phyloP scores from a whole-genome alignment of 2,329 filamentous ascomycete species.

The Xylaria sp. region DNA sequence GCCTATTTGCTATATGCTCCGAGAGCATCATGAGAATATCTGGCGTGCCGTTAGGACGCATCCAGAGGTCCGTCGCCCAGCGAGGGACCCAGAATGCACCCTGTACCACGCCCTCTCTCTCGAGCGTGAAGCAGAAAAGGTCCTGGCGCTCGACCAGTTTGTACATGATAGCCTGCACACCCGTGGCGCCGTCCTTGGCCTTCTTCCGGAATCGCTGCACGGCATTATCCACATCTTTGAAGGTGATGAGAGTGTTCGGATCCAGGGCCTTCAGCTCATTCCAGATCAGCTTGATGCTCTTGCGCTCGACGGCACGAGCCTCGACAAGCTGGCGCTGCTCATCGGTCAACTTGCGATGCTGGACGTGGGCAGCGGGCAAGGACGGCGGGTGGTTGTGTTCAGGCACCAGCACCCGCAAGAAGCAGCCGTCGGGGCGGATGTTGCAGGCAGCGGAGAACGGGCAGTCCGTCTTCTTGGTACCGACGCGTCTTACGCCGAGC shows the following conservation, averaged over 20 bases:
- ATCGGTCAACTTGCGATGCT: conserved; percentile 38
- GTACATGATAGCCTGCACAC: conserved; percentile 37
- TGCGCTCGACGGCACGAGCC: conserved; percentile 33
- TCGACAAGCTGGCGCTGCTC: conserved; percentile 37
- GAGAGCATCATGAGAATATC: conserved; percentile 39
- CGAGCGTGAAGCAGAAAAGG: conserved; percentile 36
- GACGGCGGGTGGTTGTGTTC: conserved; percentile 38
- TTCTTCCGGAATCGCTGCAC: conserved; percentile 38
- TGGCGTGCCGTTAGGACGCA: conserved; percentile 32
- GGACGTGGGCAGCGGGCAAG: conserved; percentile 32
- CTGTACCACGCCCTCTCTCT: conserved; percentile 32
- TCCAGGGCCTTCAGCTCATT: conserved; percentile 32
- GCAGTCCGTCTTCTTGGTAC: conserved; percentile 39
- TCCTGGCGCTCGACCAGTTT: conserved; percentile 37
- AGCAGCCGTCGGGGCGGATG: conserved; percentile 35
- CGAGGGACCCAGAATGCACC: conserved; percentile 39
- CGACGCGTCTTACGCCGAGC: conserved; percentile 32
- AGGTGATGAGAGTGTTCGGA: conserved; percentile 33
- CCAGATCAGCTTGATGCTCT: conserved; percentile 33
- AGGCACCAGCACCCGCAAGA: conserved; percentile 33
- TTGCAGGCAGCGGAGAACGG: conserved; percentile 36
- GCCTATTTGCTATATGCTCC: conserved; percentile 35
- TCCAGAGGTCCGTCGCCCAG: conserved; percentile 37
- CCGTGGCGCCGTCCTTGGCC: conserved; percentile 37
- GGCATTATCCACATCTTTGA: conserved; percentile 38